Evolutionary conservation across 1,284 basidiomycete genomes (phyloP).

Genomic region (Trametes polyzona): DNA sequence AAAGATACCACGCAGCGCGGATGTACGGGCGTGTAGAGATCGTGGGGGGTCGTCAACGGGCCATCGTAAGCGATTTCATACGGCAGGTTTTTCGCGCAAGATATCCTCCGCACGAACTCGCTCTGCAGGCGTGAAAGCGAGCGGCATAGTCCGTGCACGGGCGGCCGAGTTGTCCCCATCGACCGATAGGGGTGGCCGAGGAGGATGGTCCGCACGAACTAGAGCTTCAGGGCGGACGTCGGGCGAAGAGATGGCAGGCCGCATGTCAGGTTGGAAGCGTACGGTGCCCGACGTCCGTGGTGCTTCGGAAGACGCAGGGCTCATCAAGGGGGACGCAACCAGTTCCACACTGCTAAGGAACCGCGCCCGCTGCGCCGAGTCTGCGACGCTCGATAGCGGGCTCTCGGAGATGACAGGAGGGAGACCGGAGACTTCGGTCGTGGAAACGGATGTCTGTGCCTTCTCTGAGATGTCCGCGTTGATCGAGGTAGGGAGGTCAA

Average conservation of each 20-base stretch:
- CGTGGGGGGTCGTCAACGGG: slow-evolving; percentile 1
- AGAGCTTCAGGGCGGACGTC: slow-evolving; percentile 10
- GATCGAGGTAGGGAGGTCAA: neutral
- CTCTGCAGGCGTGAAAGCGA: slow-evolving; percentile 18
- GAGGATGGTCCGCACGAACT: neutral
- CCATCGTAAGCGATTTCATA: neutral
- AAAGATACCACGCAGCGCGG: too few relatives aligned
- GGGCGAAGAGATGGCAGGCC: slow-evolving; percentile 3
- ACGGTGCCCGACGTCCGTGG: slow-evolving; percentile 13
- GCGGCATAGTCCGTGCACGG: slow-evolving; percentile 23
- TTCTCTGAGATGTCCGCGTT: slow-evolving; percentile 17
- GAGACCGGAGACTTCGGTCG: slow-evolving; percentile 13
- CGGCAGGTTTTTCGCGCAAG: slow-evolving; percentile 1
- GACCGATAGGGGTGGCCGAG: neutral
- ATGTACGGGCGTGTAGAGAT: too few relatives aligned
- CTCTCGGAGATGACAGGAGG: slow-evolving; percentile 10
- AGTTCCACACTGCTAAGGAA: slow-evolving; percentile 20
- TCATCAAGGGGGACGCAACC: slow-evolving; percentile 15
- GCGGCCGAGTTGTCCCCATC: slow-evolving; percentile 11
- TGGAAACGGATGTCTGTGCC: neutral
- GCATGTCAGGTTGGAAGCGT: slow-evolving; percentile 19
- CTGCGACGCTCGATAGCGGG: slow-evolving; percentile 8
- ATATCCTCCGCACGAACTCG: slow-evolving; percentile 17
- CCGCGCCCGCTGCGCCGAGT: neutral
- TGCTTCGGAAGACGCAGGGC: neutral